Evolutionary conservation across 352 stramenopile genomes (phyloP).

Genomic region (Blastocystis sp.): DNA sequence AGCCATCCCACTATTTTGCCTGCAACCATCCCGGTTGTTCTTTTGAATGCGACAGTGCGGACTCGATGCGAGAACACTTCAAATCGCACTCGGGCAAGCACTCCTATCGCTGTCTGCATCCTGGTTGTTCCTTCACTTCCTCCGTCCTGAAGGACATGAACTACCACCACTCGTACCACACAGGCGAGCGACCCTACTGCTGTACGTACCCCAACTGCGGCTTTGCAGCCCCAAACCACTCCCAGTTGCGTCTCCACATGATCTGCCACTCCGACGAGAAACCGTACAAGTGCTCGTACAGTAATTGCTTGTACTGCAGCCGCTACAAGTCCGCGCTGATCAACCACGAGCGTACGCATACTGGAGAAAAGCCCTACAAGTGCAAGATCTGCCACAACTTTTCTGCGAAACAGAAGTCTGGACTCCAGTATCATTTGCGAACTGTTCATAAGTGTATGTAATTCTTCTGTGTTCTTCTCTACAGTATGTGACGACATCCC

Average conservation of each 20-base stretch:
- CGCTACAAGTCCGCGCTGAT: conserved; percentile 61
- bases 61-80: conserved; percentile 33
- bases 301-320: conserved; percentile 17
- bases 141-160: conserved; percentile 10
- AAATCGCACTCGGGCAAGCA: neutral
- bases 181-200: conserved; percentile 28
- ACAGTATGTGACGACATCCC: conserved; percentile 14
- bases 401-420: conserved; percentile 51
- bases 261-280: conserved; percentile 51
- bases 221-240: conserved; percentile 48
- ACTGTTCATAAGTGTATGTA: conserved; percentile 41
- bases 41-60: conserved; percentile 3
- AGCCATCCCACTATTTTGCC: neutral
- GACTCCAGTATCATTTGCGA: conserved; percentile 53
- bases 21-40: neutral
- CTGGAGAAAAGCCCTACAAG: conserved; percentile 56
- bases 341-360: conserved; percentile 63
- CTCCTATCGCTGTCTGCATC: conserved; percentile 34
- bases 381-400: conserved; percentile 45
- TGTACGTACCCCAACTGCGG: conserved; percentile 29
- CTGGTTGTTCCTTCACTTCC: conserved; percentile 41
- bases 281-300: conserved; percentile 57
- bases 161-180: conserved; percentile 37
- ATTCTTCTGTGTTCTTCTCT: conserved; percentile 49
- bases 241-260: conserved; percentile 47